Evolutionary conservation across 2,329 filamentous ascomycete genomes (phyloP).

Genomic region (Rhinocladiella similis): DNA sequence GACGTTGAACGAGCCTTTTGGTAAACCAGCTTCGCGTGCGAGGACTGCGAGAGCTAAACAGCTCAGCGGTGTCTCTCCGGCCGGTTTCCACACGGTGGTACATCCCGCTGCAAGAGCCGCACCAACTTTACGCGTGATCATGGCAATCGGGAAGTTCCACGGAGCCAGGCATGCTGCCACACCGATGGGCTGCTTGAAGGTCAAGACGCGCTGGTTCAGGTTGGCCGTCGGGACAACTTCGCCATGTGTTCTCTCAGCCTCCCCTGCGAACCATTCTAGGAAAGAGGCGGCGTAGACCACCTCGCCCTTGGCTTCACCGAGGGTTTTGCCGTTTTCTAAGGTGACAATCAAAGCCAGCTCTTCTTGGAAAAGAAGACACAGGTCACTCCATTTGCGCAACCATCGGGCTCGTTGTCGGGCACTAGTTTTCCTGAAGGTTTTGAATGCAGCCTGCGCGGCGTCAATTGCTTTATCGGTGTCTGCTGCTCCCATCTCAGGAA

Average conservation of each 20-base stretch:
- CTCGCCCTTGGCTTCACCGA: slow-evolving; percentile 52
- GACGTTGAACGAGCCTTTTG: slow-evolving; percentile 38
- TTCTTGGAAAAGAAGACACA: no score
- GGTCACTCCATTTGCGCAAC: slow-evolving; percentile 66
- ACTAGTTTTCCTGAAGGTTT: slow-evolving; percentile 60
- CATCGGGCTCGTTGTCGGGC: slow-evolving; percentile 62
- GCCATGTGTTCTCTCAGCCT: slow-evolving; percentile 51
- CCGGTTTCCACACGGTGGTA: slow-evolving; percentile 40
- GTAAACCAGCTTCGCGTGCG: slow-evolving; percentile 37
- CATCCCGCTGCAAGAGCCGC: slow-evolving; percentile 42
- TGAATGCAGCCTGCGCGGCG: slow-evolving; percentile 72
- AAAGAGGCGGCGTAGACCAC: slow-evolving; percentile 51
- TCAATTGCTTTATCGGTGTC: slow-evolving; percentile 81
- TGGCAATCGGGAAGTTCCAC: slow-evolving; percentile 84
- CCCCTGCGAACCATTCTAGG: slow-evolving; percentile 54
- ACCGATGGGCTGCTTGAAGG: slow-evolving; percentile 79
- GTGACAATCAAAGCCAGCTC: slow-evolving; percentile 54
- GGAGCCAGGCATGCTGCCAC: slow-evolving; percentile 82
- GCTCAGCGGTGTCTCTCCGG: slow-evolving; percentile 39
- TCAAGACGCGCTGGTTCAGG: slow-evolving; percentile 72
- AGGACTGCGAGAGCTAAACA: slow-evolving; percentile 35
- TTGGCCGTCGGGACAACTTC: slow-evolving; percentile 61
- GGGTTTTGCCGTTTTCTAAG: slow-evolving; percentile 62
- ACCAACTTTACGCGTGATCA: slow-evolving; percentile 54
- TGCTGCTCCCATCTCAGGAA: slow-evolving; percentile 73